phyloP scores from a whole-genome alignment of 1,284 basidiomycete species.

The Trichosporon sp. region DNA sequence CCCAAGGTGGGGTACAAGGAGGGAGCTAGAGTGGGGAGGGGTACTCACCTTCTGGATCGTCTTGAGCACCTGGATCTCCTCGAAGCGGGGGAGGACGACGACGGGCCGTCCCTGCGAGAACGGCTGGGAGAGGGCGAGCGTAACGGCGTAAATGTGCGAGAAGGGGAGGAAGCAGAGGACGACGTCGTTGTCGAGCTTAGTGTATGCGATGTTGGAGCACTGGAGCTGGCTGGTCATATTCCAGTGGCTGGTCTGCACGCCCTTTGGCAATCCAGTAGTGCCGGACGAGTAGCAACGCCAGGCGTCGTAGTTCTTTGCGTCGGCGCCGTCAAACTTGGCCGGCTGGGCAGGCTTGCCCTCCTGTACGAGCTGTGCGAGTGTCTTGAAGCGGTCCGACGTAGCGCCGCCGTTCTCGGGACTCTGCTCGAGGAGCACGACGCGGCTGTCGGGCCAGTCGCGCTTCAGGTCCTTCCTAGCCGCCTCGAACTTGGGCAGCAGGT shows the following conservation, averaged over 20 bases:
- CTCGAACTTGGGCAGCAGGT: slow-evolving; percentile 48
- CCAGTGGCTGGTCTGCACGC: slow-evolving; percentile 57
- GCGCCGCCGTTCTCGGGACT: not conserved
- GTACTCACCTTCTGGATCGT: slow-evolving; percentile 63
- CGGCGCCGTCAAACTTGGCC: slow-evolving; percentile 12
- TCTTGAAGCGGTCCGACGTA: not conserved
- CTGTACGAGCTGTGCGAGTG: not conserved
- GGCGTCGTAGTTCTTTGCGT: slow-evolving; percentile 4
- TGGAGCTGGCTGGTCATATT: slow-evolving; percentile 54
- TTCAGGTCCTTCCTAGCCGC: slow-evolving; percentile 22
- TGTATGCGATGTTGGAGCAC: slow-evolving; percentile 8
- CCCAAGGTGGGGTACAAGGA: slow-evolving; percentile 41
- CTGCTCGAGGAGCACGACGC: slow-evolving; percentile 30
- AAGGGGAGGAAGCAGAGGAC: slow-evolving; percentile 20
- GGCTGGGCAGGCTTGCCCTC: slow-evolving; percentile 2
- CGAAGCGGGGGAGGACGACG: slow-evolving; percentile 65
- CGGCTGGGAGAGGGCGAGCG: slow-evolving; percentile 56
- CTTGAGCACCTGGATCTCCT: slow-evolving; percentile 54
- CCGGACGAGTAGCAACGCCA: slow-evolving; percentile 63
- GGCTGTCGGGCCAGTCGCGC: slow-evolving; percentile 10
- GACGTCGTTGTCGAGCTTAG: slow-evolving; percentile 7
- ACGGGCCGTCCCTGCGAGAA: slow-evolving; percentile 57
- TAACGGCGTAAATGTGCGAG: slow-evolving; percentile 19
- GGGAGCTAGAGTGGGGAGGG: slow-evolving; percentile 52
- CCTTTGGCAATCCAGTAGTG: slow-evolving; percentile 51